These are phyloP conservation scores for Schrenkiella parvula DNA, from an alignment of 345 rosid species.

Conservation along the genomic window DNA sequence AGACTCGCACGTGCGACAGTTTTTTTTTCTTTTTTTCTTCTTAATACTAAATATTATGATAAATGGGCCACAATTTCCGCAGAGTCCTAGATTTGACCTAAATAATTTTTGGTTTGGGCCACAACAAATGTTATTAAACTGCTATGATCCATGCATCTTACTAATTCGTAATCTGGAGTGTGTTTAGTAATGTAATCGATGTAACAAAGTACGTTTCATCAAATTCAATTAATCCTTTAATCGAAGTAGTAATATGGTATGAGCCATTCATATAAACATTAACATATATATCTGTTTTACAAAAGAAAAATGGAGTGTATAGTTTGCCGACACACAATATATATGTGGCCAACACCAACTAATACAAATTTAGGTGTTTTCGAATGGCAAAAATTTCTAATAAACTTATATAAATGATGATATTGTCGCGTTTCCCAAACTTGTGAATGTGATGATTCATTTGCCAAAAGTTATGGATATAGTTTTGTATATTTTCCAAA, in stretches of 20 bases:
- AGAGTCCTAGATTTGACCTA: neutral
- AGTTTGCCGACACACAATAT: neutral
- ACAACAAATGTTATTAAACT: neutral
- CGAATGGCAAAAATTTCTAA: neutral
- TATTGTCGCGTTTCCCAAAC: neutral
- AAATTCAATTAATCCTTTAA: too few species aligned
- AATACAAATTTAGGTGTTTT: neutral
- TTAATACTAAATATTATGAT: neutral
- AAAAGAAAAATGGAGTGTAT: neutral
- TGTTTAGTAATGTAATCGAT: too few species aligned
- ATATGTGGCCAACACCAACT: neutral
- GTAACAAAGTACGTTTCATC: neutral
- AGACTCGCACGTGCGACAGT: conserved; percentile 20
- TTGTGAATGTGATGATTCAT: neutral
- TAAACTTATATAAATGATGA: neutral
- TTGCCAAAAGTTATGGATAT: conserved; percentile 4
- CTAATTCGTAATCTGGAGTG: neutral
- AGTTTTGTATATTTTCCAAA: neutral
- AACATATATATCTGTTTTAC: neutral
- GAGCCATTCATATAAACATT: neutral
- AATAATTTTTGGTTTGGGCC: neutral
- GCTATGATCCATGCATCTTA: neutral
- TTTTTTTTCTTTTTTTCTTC: neutral
- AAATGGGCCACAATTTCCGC: neutral
- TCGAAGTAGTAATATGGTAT: neutral